These are phyloP conservation scores for Trichoderma semiorbis DNA, from an alignment of 2,329 filamentous ascomycete genomes.

Conservation along the genomic window DNA sequence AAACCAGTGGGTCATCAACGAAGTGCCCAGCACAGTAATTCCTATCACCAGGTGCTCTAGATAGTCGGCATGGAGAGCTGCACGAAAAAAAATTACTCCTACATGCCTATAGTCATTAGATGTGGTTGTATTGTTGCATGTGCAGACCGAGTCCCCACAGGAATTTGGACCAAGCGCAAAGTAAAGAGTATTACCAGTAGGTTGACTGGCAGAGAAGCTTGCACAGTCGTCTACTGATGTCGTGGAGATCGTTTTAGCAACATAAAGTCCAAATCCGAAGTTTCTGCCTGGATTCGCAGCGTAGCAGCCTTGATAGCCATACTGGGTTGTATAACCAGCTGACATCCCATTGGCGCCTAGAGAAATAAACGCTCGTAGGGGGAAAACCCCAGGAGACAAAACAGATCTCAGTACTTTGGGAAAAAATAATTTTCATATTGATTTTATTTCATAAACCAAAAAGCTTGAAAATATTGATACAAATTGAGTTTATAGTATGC, in stretches of 20 bases:
- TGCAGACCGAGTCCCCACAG: not conserved
- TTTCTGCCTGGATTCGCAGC: not conserved
- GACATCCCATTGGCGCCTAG: not conserved
- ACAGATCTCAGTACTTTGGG: not conserved
- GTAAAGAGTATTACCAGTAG: not conserved
- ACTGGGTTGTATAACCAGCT: not conserved
- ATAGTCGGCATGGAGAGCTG: not conserved
- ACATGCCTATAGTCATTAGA: not conserved
- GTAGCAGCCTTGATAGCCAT: not conserved
- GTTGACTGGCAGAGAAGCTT: not conserved
- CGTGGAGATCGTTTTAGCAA: not conserved
- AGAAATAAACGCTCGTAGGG: not conserved
- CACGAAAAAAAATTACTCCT: not conserved
- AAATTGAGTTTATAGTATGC: not conserved
- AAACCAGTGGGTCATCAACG: not conserved
- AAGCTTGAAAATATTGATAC: not conserved
- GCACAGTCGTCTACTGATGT: not conserved
- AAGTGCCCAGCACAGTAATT: not conserved
- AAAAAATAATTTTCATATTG: not conserved
- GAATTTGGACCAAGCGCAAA: not conserved
- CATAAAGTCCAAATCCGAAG: not conserved
- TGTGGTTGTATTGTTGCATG: not conserved
- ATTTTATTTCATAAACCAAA: not conserved
- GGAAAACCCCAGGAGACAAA: not conserved
- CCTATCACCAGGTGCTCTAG: not conserved